These are phyloP conservation scores for Sporobolomyces pararoseus DNA, from an alignment of 768 basidiomycete species.

Conservation along the genomic window DNA sequence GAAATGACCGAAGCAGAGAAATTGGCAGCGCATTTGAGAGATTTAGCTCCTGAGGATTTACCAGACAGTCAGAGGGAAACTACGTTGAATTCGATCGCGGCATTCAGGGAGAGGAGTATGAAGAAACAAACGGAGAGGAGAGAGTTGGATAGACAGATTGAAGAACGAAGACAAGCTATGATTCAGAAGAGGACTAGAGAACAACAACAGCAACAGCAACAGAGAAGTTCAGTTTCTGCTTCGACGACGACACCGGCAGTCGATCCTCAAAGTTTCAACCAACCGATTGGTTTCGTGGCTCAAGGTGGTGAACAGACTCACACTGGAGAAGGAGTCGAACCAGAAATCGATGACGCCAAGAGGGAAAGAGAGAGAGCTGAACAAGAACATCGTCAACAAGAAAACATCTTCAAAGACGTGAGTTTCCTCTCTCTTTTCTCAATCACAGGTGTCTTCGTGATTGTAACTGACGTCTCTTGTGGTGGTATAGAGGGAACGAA, in stretches of 20 bases:
- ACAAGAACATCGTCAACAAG: conserved; percentile 76
- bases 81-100: conserved; percentile 92
- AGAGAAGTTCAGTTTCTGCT: conserved; percentile 4
- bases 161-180: conserved; percentile 47
- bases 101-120: conserved; percentile 89
- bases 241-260: conserved; percentile 51
- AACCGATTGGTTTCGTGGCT: conserved; percentile 76
- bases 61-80: conserved; percentile 85
- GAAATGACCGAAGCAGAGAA: conserved; percentile 48
- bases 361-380: conserved; percentile 75
- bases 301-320: conserved; percentile 50
- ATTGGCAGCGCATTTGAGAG: conserved; percentile 79
- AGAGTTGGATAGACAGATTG: conserved; percentile 56
- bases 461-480: neutral
- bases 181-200: conserved; percentile 55
- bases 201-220: conserved; percentile 47
- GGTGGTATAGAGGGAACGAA: conserved; percentile 69
- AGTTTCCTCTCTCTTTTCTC: conserved; percentile 47
- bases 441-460: no score
- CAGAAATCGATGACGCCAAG: conserved; percentile 61
- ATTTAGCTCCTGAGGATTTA: conserved; percentile 91
- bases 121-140: conserved; percentile 81
- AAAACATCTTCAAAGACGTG: conserved; percentile 80
- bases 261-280: conserved; percentile 70
- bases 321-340: conserved; percentile 49